These are phyloP conservation scores for Haberlea rhodopensis DNA, from an alignment of 257 asterid genomes.

Conservation along the genomic window DNA sequence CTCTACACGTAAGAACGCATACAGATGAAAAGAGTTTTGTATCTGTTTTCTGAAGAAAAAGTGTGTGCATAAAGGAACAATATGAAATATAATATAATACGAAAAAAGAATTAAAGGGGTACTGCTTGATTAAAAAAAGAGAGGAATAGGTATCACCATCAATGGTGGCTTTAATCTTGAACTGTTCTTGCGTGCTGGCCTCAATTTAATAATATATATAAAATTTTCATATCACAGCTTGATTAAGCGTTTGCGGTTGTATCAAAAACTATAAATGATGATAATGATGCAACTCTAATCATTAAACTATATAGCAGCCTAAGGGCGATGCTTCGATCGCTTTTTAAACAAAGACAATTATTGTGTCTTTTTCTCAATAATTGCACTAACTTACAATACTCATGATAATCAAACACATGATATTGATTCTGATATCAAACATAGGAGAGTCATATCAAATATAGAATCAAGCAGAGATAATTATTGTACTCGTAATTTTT, in stretches of 20 bases:
- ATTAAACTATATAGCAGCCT: no score
- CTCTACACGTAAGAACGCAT: constrained; percentile 22
- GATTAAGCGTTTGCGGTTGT: no score
- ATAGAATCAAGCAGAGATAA: no score
- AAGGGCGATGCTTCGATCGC: no score
- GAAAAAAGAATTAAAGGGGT: constrained; percentile 27
- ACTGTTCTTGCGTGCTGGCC: constrained; percentile 39
- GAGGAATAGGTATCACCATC: constrained; percentile 34
- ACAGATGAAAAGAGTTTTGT: constrained; percentile 4
- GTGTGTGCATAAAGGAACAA: neutral
- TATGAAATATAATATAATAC: neutral
- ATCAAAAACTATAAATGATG: no score
- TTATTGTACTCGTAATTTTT: constrained; percentile 18
- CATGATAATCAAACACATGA: no score
- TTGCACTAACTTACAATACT: no score
- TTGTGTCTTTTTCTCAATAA: no score
- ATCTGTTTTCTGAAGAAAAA: neutral
- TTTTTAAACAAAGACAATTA: no score
- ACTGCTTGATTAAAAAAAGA: neutral
- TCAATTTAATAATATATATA: constrained; percentile 42
- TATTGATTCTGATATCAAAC: no score
- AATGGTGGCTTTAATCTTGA: constrained; percentile 24
- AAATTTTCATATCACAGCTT: neutral
- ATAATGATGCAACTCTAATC: no score
- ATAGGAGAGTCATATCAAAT: no score